Evolutionary conservation across 2,329 filamentous ascomycete genomes (phyloP), one percentile per base, ranked within the genome.

Genomic region (Pseudocercospora ulei): DNA sequence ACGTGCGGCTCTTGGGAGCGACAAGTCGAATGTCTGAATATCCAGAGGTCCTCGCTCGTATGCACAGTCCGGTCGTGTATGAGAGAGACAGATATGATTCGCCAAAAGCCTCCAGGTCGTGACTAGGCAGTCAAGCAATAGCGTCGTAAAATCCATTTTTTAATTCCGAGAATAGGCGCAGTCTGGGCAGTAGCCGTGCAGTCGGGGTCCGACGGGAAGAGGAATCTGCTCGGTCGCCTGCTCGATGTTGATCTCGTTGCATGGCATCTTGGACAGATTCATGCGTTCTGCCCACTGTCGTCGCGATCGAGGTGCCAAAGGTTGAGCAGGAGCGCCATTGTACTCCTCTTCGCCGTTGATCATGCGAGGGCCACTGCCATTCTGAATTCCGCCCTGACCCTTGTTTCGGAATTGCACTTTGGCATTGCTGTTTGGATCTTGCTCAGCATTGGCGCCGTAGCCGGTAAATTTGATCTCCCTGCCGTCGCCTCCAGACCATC

Each of bases 401-500:
- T 17, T 25, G n/a, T 14, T 28, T 13, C 36, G 34, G 29, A 39
- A 46, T 19, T 44, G 30, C 36, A 50, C 49, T 24, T 51, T 49
- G 26, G 55, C 44, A 5, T 48, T 48, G n/a, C 34, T 46, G 37
- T 53, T 46, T 1, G 55, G 50, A 20, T 54, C 46, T 18, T 44
- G 49, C 45, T 60, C 57, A 9, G 56, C 56, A 26, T 56, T 44
- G 3, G 57, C 49, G 9, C 57, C 57, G 34, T 55, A 44, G 17
- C 59, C 57, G 8, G 44, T 39, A 41, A 60, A 62, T 13, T 49
- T 48, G 47, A 62, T 62, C 50, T 62, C 59, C 12, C 47, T 47
- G 5, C 59, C 59, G 37, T 60, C 58, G 14, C 59, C 56, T 16
- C 58, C 58, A 13, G 46, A 41, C 59, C 59, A 62, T 26, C 53